Conservation (phyloP, 148 eudicot genomes). For the Chenopodium suecicum region DNA sequence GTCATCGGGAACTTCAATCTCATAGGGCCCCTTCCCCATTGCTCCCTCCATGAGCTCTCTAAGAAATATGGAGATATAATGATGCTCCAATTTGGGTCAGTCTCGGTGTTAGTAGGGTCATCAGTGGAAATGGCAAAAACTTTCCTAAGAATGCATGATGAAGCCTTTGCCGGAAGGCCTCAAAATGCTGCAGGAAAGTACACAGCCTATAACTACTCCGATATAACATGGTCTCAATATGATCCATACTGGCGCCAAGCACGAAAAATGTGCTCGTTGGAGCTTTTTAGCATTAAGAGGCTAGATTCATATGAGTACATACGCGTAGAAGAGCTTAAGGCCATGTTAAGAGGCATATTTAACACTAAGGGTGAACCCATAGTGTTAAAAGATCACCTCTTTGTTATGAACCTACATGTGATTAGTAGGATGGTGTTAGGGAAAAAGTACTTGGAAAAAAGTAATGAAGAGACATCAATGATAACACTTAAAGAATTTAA, state of each 20-base stretch:
- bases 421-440: background rate
- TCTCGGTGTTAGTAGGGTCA: slow-evolving; percentile 63
- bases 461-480: background rate
- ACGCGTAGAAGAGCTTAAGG: background rate
- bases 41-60: slow-evolving; percentile 63
- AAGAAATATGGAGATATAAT: slow-evolving; percentile 65
- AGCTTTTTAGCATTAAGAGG: background rate
- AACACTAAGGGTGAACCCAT: background rate
- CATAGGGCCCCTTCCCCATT: slow-evolving; percentile 74
- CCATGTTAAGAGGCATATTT: background rate
- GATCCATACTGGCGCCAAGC: background rate
- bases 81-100: slow-evolving; percentile 66
- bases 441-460: background rate
- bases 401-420: background rate
- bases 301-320: background rate
- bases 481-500: background rate
- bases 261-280: background rate
- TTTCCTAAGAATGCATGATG: slow-evolving; percentile 36
- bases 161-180: slow-evolving; percentile 34
- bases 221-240: background rate
- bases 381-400: background rate
- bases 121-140: slow-evolving; percentile 62
- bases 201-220: slow-evolving; percentile 40
- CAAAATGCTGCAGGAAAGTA: slow-evolving; percentile 74
- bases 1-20: slow-evolving; percentile 87